phyloP scores from a whole-genome alignment of 257 asterid species.

The Sherardia arvensis region DNA sequence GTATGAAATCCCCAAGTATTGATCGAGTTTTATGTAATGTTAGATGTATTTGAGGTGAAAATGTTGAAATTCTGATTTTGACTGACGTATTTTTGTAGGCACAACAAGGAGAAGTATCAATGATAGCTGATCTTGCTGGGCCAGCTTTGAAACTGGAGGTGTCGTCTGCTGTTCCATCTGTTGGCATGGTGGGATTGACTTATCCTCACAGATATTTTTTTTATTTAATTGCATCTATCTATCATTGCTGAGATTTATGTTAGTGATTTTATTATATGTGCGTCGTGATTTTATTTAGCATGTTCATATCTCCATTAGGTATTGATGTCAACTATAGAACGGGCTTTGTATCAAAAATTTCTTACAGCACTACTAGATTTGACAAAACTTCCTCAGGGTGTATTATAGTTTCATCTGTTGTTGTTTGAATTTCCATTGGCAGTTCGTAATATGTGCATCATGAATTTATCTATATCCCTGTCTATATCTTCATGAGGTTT shows the following conservation, averaged over 20 bases:
- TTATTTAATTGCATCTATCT: too few species aligned
- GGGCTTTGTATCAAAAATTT: too few species aligned
- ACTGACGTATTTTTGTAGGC: constrained; percentile 30
- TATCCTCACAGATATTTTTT: not conserved
- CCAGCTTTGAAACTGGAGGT: constrained; percentile 66
- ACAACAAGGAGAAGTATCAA: constrained; percentile 69
- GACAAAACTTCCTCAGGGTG: too few species aligned
- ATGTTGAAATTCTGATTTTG: constrained; percentile 4
- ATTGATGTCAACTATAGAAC: too few species aligned
- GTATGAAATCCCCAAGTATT: constrained; percentile 15
- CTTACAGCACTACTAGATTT: too few species aligned
- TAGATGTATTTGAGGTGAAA: not conserved
- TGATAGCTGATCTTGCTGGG: constrained; percentile 73
- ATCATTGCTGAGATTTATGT: too few species aligned
- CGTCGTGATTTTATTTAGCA: too few species aligned
- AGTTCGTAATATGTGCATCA: not conserved
- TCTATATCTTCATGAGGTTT: not conserved
- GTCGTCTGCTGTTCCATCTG: constrained; percentile 61
- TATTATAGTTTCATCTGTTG: not conserved
- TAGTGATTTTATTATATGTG: too few species aligned
- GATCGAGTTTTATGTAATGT: not conserved
- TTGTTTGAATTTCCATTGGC: not conserved
- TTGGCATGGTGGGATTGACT: constrained; percentile 51
- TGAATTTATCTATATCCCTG: not conserved
- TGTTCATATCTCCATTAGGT: too few species aligned